A percentile compares a stretch with the other conserved stretches of the same genome.
Conservation (phyloP, 306 rosid species). For the Malus sylvestris region DNA sequence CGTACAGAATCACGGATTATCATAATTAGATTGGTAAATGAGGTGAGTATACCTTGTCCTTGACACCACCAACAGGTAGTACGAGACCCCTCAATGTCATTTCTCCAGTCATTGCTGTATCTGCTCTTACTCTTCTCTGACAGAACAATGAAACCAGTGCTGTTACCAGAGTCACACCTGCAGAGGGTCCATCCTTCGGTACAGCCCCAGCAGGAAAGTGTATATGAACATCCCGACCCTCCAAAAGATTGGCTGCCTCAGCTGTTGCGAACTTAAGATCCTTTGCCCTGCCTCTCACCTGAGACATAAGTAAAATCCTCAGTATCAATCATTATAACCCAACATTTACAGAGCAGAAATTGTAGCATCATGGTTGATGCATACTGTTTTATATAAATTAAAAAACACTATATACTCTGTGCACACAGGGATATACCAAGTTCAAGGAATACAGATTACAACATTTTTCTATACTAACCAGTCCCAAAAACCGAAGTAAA, state of each 20-base stretch:
- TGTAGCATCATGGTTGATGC: not conserved
- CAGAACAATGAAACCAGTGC: constrained; percentile 88
- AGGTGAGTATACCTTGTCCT: constrained; percentile 66
- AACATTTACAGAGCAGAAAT: not conserved
- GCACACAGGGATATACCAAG: no score
- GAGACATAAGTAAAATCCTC: constrained; percentile 5
- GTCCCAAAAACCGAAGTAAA: not conserved
- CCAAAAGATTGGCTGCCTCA: constrained; percentile 59
- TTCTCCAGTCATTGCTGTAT: constrained; percentile 99
- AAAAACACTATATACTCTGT: no score
- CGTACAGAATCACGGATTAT: not conserved
- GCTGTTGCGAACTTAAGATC: constrained; percentile 69
- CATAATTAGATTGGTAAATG: not conserved
- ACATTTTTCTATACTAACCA: not conserved
- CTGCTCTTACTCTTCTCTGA: constrained; percentile 74
- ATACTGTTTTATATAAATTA: no score
- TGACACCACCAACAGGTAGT: constrained; percentile 94
- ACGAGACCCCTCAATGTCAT: constrained; percentile 97
- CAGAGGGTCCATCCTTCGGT: constrained; percentile 99
- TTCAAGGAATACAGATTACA: not conserved
- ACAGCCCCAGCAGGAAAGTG: constrained; percentile 99
- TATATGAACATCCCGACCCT: constrained; percentile 87
- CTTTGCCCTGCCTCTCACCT: constrained; percentile 85
- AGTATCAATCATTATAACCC: constrained; percentile 14
- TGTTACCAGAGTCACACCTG: constrained; percentile 97